Conservation (phyloP, 768 basidiomycete species). For the Amanita exitialis region DNA sequence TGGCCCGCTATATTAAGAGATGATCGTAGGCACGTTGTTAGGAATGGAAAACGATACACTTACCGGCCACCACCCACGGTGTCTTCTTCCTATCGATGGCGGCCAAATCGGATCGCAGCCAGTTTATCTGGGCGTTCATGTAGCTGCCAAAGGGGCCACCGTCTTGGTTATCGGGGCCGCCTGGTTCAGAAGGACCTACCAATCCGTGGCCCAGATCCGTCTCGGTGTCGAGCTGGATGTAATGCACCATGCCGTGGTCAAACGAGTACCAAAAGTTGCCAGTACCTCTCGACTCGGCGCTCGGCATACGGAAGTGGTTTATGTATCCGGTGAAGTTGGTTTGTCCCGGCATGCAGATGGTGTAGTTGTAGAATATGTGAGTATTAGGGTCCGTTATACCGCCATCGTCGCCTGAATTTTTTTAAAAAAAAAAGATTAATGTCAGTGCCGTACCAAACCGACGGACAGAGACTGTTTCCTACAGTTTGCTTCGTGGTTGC, state of each 20-base stretch:
- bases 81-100: slow-evolving; percentile 12
- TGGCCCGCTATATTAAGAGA: slow-evolving; percentile 9
- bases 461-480: neutral
- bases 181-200: slow-evolving; percentile 11
- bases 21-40: neutral
- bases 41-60: neutral
- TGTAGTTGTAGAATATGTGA: slow-evolving; percentile 3
- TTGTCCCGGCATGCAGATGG: slow-evolving; percentile 13
- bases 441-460: neutral
- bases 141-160: slow-evolving; percentile 13
- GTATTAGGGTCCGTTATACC: slow-evolving; percentile 1
- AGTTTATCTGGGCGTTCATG: slow-evolving; percentile 12
- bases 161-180: slow-evolving; percentile 9
- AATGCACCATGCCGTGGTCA: slow-evolving; percentile 14
- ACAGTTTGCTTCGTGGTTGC: slow-evolving; percentile 15
- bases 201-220: slow-evolving; percentile 13
- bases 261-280: slow-evolving; percentile 16
- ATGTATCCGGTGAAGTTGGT: slow-evolving; percentile 14
- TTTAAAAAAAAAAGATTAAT: too few relatives aligned
- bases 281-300: slow-evolving; percentile 9
- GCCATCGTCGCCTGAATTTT: slow-evolving; percentile 10
- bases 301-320: slow-evolving; percentile 13
- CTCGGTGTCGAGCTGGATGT: slow-evolving; percentile 12
- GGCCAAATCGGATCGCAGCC: slow-evolving; percentile 11
- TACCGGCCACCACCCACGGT: slow-evolving; percentile 11